Conservation (phyloP, 768 basidiomycete species). For the Suillus occidentalis region DNA sequence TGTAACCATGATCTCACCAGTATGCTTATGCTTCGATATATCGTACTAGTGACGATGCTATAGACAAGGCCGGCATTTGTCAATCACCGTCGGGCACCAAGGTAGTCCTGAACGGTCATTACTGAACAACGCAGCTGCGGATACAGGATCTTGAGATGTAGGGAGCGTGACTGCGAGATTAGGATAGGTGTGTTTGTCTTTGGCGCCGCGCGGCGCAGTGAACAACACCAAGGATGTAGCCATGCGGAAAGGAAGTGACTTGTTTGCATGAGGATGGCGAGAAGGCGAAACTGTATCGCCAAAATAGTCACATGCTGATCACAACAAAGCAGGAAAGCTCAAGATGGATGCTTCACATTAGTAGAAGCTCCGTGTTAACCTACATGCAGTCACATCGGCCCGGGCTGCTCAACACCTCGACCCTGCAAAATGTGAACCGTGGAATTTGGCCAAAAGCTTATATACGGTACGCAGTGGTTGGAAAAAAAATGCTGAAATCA, state of each 20-base stretch:
- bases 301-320: neutral
- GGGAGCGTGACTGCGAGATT: neutral
- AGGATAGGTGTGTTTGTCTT: neutral
- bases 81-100: neutral
- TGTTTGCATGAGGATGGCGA: too few relatives aligned
- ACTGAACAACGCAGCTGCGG: neutral
- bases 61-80: neutral
- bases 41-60: neutral
- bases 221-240: neutral
- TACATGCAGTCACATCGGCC: neutral
- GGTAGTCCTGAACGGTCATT: neutral
- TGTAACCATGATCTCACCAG: neutral
- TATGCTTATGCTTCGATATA: neutral
- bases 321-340: neutral
- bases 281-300: neutral
- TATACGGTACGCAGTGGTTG: neutral
- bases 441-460: neutral
- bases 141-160: neutral
- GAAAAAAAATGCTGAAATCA: neutral
- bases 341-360: neutral
- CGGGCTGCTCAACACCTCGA: neutral
- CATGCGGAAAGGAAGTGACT: neutral
- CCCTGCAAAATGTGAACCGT: neutral
- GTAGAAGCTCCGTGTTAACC: neutral
- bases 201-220: neutral